phyloP scores from a whole-genome alignment of 2,329 filamentous ascomycete genomes.

The Chaetomiaceae sp. region DNA sequence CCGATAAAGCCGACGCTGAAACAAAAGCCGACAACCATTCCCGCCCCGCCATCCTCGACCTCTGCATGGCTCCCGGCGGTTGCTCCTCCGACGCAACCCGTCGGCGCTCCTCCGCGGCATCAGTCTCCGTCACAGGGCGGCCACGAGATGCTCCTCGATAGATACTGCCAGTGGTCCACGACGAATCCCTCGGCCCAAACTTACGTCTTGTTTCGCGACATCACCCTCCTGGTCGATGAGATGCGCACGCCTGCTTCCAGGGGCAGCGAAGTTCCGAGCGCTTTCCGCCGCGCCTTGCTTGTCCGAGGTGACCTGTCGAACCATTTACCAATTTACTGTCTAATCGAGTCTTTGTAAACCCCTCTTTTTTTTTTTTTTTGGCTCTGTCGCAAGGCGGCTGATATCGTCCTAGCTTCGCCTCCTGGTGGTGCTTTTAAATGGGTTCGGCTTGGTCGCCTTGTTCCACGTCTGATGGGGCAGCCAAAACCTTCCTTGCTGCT shows the following conservation, averaged over 20 bases:
- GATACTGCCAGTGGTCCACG: not conserved
- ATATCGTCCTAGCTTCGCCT: no score
- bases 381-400: no score
- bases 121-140: slow-evolving; percentile 37
- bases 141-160: slow-evolving; percentile 34
- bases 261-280: no score
- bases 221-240: slow-evolving; percentile 36
- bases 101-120: slow-evolving; percentile 32
- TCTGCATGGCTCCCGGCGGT: slow-evolving; percentile 51
- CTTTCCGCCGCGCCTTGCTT: no score
- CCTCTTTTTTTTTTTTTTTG: no score
- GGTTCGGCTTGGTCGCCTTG: no score
- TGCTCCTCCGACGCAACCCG: slow-evolving; percentile 37
- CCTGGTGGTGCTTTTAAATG: no score
- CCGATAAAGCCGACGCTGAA: slow-evolving; percentile 30
- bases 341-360: no score
- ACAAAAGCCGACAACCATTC: not conserved
- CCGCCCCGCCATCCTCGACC: slow-evolving; percentile 39
- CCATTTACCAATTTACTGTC: no score
- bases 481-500: no score
- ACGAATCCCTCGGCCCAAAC: slow-evolving; percentile 10
- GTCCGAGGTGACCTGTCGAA: no score
- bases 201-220: slow-evolving; percentile 33
- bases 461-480: no score
- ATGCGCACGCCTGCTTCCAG: slow-evolving; percentile 29